Base-by-base conservation (phyloP, 2,329 filamentous ascomycete species). In the Trichoderma sp. region DNA sequence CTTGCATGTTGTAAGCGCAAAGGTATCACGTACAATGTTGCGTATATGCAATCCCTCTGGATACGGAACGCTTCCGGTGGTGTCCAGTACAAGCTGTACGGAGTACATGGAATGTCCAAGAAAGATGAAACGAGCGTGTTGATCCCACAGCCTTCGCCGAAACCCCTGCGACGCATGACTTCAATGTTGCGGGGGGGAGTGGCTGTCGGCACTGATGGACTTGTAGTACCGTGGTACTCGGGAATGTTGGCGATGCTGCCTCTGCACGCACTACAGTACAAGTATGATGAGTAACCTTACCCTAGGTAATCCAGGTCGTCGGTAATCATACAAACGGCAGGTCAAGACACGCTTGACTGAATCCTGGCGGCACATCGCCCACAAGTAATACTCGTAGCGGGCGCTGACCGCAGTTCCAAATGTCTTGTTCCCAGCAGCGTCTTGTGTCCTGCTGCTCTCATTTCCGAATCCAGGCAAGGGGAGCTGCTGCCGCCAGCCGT, bases 101-200 rank as follows among this genome's bases (percentile, higher is more conserved):
- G 33, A 19, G 29, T 57, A 57, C 55, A 49, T 49, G n/a, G 10
- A 49, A 49, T 49, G 33, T 27, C 27, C 43, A 13, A 33, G 49
- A 57, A 10, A 57, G 10, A 21, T 66, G 63, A 67, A 67, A 67
- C 63, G 35, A 35, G 37, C 10, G 27, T n/a, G 63, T 52, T 67
- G 63, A 67, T 67, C 63, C 63, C 55, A 67, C 63, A 37, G 59
- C 63, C 63, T 67, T 67, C 63, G 55, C 63, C 63, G 63, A 67
- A 67, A 55, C 63, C 63, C 63, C 63, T 67, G 63, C 40, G 40
- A 29, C 57, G 19, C 35, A 33, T 27, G 63, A 59, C 55, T 43
- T 27, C 27, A 27, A 27, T 27, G 27, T 27, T 59, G 40, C 52
- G 55, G 55, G 63, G 63, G 63, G 55, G 63, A 43, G 37, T 49